Conservation (phyloP, 768 basidiomycete species). For the Sporobolomyces pararoseus region DNA sequence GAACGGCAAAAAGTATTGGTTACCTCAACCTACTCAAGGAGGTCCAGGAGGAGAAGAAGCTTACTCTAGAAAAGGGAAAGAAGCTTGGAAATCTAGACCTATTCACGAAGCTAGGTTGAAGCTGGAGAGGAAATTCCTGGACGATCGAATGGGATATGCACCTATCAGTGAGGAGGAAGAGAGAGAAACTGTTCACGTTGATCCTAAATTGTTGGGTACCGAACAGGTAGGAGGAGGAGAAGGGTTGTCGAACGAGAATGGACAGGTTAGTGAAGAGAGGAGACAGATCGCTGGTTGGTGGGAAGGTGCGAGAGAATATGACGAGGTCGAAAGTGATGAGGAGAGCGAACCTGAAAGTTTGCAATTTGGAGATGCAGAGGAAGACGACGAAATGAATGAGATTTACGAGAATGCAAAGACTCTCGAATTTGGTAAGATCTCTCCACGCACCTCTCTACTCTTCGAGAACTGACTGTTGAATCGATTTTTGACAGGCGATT, state of each 20-base stretch:
- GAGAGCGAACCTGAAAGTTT: conserved; percentile 55
- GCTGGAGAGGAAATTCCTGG: conserved; percentile 47
- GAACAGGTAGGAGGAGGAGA: conserved; percentile 46
- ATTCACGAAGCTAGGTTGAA: conserved; percentile 47
- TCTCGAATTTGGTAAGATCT: conserved; percentile 77
- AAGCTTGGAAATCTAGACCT: conserved; percentile 46
- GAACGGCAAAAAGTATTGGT: conserved; percentile 92
- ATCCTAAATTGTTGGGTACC: conserved; percentile 41
- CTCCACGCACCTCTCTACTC: background rate
- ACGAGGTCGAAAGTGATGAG: conserved; percentile 23
- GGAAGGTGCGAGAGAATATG: conserved; percentile 48
- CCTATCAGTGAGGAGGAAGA: conserved; percentile 67
- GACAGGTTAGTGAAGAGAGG: conserved; percentile 58
- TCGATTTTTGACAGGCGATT: conserved; percentile 38
- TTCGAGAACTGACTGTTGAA: background rate
- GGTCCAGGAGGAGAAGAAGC: conserved; percentile 53
- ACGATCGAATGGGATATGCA: conserved; percentile 64
- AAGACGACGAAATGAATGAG: conserved; percentile 61
- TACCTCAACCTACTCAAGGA: conserved; percentile 60
- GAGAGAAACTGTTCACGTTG: conserved; percentile 60
- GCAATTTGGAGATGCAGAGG: conserved; percentile 66
- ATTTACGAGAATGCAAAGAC: conserved; percentile 70
- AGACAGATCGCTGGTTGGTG: conserved; percentile 49
- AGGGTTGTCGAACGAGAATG: conserved; percentile 12
- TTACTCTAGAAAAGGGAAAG: conserved; percentile 46